phyloP scores from a whole-genome alignment of 2,329 filamentous ascomycete species.

The Calonectria pauciramosa region DNA sequence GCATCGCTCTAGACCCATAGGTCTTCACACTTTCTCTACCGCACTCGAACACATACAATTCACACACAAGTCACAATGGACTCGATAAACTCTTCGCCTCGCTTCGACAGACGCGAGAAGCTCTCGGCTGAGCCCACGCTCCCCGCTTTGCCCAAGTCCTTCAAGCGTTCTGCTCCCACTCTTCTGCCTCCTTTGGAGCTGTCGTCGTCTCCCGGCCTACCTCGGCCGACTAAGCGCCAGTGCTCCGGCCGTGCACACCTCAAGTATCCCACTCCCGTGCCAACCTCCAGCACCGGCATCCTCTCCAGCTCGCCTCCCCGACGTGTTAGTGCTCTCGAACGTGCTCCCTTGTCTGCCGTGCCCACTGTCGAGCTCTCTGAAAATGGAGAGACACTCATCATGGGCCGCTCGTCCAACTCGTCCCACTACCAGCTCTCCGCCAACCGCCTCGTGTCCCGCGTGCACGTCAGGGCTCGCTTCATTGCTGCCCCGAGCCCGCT shows the following conservation, averaged over 20 bases:
- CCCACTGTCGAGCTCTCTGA: constrained; percentile 85
- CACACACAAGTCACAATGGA: constrained; percentile 49
- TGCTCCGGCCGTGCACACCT: constrained; percentile 62
- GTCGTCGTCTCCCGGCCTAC: constrained; percentile 82
- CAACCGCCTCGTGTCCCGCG: constrained; percentile 91
- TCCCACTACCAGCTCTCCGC: constrained; percentile 95
- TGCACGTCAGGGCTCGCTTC: constrained; percentile 92
- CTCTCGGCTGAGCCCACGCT: constrained; percentile 51
- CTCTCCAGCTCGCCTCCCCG: constrained; percentile 86
- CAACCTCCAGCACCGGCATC: constrained; percentile 93
- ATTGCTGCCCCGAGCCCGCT: constrained; percentile 76
- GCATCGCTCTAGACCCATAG: not conserved
- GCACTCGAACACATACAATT: not conserved
- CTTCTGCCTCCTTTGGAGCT: constrained; percentile 86
- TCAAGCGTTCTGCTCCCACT: constrained; percentile 74
- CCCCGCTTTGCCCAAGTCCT: constrained; percentile 44
- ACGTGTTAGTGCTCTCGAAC: constrained; percentile 74
- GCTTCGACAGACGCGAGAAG: constrained; percentile 37
- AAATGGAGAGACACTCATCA: constrained; percentile 84
- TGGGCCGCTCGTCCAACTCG: constrained; percentile 95
- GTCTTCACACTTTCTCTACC: not conserved
- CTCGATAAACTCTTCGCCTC: constrained; percentile 53
- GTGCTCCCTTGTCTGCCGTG: constrained; percentile 85
- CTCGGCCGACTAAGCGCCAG: constrained; percentile 78
- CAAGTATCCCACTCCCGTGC: constrained; percentile 93